Evolutionary conservation across 495 filamentous ascomycete species (phyloP), one percentile per base, ranked within the genome.

Genomic region (Lichina pygmaea): DNA sequence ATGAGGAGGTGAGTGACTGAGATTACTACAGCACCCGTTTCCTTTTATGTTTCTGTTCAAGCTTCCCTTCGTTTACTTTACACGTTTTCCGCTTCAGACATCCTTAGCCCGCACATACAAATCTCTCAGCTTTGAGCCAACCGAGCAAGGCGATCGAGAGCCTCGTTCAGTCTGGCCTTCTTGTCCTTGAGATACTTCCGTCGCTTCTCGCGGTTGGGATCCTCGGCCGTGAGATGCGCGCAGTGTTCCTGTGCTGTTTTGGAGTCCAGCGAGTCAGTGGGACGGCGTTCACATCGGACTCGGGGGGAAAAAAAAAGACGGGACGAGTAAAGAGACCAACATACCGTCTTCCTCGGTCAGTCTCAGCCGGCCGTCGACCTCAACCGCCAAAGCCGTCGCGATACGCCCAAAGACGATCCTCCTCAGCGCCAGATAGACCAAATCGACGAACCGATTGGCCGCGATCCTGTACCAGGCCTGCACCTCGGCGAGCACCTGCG

Each of bases 371-470:
- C 10, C 13, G 2, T 11, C 13, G 6, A 49, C 24, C 13, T 34
- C 9, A 3, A 1, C n/a, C 7, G 15, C 33, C 3, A 47, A 11
- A 12, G n/a, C 38, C 5, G 16, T 34, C 13, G 34, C 33, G 37
- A 31, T 36, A 0, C 10, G 12, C 3, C 33, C 11, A 33, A 49
- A 49, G 13, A 49, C 34, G 13, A 34, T 30, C 8, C 17, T 24
- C 6, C 8, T 24, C 6, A 49, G 31, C 12, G n/a, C 33, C 6
- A 31, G 33, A 17, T 30, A 47, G 24, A 49, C 32, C 11, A 36
- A 48, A 16, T 49, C 48, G 7, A 49, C 48, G 38, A 49, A 49
- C 12, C 48, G 48, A 24, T n/a, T 33, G 1, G 43, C 33, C 4
- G 48, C 48, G 30, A 49, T 34, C 7, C 31, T 39, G 43, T 49